Evolutionary conservation across 2,329 filamentous ascomycete genomes (phyloP), one percentile per base, ranked within the genome.

Genomic region (Fusarium brachygibbosum): DNA sequence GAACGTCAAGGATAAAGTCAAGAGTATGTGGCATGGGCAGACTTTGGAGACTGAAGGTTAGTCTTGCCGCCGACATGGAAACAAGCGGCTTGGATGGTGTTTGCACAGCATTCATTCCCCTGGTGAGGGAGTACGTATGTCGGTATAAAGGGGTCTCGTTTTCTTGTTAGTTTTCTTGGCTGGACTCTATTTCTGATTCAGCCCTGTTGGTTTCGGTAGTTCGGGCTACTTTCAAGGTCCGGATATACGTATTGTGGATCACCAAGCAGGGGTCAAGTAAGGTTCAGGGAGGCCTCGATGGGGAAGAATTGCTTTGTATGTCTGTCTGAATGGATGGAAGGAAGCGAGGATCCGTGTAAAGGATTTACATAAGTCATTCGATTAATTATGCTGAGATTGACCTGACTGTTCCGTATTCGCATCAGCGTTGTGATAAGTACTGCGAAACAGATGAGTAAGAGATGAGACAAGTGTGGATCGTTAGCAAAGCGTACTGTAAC

Each of bases 181-280:
- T 63, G 46, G 51, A 52, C 41, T 63, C 37, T 46, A 45, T 65
- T 70, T 70, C 45, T 59, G 55, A 60, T 63, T 70, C 67, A 63
- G 58, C 52, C 66, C 53, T 68, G 58, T 67, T 70, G 62, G 62
- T 56, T 64, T 70, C 67, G 67, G 67, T 29, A 63, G 34, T 52
- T 63, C 63, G 67, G 66, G 53, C 58, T 44, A 56, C 50, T 53
- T 28, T 63, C 44, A 31, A 34, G 37, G 45, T 32, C 66, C 67
- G 58, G 46, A 42, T 46, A 38, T 59, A 28, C 17, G 28, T 56
- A 35, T 35, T 35, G 44, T 37, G 50, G 37, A 31, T 31, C 49
- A 48, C 32, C 37, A 37, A 42, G 25, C 61, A 66, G 54, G 65
- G 65, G 49, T 41, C 17, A 45, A 38, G 37, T 29, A 52, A 23